Conservation (phyloP, 176 grass and related monocot genomes). For the Puya raimondii region DNA sequence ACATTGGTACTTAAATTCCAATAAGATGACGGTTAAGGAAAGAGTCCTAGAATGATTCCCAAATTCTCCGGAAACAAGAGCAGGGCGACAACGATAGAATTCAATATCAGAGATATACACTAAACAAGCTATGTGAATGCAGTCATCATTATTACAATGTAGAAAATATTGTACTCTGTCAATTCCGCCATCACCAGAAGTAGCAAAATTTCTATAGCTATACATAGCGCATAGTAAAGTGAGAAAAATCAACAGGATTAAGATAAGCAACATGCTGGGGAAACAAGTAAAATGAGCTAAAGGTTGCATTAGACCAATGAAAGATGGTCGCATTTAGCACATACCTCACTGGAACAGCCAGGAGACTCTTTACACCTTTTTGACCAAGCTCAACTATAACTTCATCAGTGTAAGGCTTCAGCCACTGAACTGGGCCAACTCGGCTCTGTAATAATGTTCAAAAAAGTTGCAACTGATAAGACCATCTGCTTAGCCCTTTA, state of each 20-base stretch:
- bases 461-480: slow-evolving; percentile 17
- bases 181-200: no score
- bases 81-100: no score
- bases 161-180: background rate
- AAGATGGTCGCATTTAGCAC: slow-evolving; percentile 7
- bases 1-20: background rate
- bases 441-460: slow-evolving; percentile 50
- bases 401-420: slow-evolving; percentile 97
- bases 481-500: background rate
- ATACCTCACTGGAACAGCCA: slow-evolving; percentile 95
- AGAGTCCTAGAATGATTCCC: no score
- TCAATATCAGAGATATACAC: no score
- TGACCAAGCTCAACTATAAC: slow-evolving; percentile 78
- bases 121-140: background rate
- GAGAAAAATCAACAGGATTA: no score
- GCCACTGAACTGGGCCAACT: slow-evolving; percentile 89
- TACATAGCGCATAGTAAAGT: background rate
- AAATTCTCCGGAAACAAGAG: no score
- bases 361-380: slow-evolving; percentile 82
- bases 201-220: background rate
- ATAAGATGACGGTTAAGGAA: background rate
- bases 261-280: background rate
- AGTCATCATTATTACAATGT: background rate
- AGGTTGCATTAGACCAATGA: background rate
- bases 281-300: background rate